Evolutionary conservation across 768 basidiomycete species (phyloP).

Genomic region (Mycena galericulata): DNA sequence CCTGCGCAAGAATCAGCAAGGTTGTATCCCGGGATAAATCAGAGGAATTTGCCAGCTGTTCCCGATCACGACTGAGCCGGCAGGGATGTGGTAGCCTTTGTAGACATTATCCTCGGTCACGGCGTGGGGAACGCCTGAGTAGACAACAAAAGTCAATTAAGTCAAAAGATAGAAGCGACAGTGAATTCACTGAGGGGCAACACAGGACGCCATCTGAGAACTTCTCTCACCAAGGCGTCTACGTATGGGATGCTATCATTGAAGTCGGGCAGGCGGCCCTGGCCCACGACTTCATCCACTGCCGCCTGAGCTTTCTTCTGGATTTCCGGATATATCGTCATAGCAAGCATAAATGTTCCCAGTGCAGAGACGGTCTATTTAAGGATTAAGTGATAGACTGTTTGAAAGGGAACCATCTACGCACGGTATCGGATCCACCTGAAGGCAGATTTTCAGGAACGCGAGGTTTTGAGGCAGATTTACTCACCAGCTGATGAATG

Average conservation of each 20-base stretch:
- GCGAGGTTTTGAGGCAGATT: neutral
- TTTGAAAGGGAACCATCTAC: neutral
- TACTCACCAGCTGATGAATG: constrained; percentile 12
- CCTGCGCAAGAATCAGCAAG: neutral
- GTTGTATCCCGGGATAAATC: neutral
- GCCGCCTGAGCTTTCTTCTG: constrained; percentile 42
- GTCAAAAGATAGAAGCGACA: neutral
- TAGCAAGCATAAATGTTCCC: constrained; percentile 37
- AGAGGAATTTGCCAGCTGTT: neutral
- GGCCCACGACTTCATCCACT: constrained; percentile 40
- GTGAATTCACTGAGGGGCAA: constrained; percentile 34
- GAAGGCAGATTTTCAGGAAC: constrained; percentile 2
- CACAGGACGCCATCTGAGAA: constrained; percentile 37
- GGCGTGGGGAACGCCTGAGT: constrained; percentile 1
- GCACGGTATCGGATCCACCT: constrained; percentile 30
- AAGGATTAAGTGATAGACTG: neutral
- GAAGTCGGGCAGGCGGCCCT: constrained; percentile 41
- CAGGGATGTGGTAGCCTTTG: constrained; percentile 13
- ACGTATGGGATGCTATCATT: constrained; percentile 41
- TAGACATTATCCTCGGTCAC: constrained; percentile 11
- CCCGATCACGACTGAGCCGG: neutral
- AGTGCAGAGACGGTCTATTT: constrained; percentile 24
- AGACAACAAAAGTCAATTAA: neutral
- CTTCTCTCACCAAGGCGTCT: constrained; percentile 40
- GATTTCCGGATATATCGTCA: constrained; percentile 40